Base-by-base conservation (phyloP, 768 basidiomycete genomes). In the Tephrocybe rancida region DNA sequence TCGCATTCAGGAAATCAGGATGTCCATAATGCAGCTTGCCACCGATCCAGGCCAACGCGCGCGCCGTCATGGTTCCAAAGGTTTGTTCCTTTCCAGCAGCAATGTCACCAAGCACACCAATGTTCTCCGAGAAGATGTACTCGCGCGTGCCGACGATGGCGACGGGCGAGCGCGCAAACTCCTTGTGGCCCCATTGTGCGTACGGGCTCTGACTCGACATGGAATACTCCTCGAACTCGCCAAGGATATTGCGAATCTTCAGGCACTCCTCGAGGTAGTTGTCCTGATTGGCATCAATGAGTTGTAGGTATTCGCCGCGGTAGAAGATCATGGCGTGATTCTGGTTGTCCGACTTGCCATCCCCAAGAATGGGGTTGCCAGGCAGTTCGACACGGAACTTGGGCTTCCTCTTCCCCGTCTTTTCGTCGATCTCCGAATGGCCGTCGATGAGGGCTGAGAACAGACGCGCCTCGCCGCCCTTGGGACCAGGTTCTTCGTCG, bases 11-110 rank as follows among this genome's bases (percentile, higher is more conserved):
- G 83, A 99, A 98, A 85, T 99, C 97, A 7, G 97, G 97, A 73
- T 98, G 97, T 50, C 97, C 97, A 64, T 98, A 98, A 73, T 98
- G 97, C 60, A 98, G 79, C 70, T 98, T 98, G 56, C 97, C 97
- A 34, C 97, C 97, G 53, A 98, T 96, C 90, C 93, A 98, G 2
- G 95, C 92, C 56, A 97, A 76, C 0, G 91, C 88, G 67, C 96
- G 89, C 35, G 96, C 96, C 0, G 95, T 94, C 81, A 98, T 87
- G 9, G 97, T 99, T 73, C 97, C 97, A 72, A 99, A 99, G 42
- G 97, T 99, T 74, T 99, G 97, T 74, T 99, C 97, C 79, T 99
- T 98, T 45, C 97, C 97, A 54, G 97, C 97, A 43, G 97, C 97
- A 58, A 99, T 94, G 70, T 99, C 97, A 71, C 97, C 97, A 55